phyloP scores from a whole-genome alignment of 2,329 filamentous ascomycete species.

The Mollisia scopiformis region DNA sequence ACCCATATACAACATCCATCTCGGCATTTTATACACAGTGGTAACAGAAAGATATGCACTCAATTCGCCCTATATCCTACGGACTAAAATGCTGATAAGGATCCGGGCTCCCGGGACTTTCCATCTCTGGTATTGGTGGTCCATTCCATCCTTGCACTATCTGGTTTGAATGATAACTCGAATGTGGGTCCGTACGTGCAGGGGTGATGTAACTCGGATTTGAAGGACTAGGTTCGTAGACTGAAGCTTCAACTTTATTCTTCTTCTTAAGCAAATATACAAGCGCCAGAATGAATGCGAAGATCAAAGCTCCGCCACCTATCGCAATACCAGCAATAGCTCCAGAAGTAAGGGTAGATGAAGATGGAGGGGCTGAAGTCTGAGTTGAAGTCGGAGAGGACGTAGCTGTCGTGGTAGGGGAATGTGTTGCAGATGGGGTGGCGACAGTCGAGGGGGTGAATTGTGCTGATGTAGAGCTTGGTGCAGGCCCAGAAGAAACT shows the following conservation, averaged over 20 bases:
- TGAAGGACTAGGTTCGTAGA: constrained; percentile 3
- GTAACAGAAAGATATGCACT: too few relatives aligned
- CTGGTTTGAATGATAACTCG: neutral
- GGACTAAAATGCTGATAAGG: too few relatives aligned
- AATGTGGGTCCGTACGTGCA: neutral
- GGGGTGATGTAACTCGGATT: neutral
- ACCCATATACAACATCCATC: too few relatives aligned
- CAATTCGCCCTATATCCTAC: too few relatives aligned
- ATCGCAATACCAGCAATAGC: constrained; percentile 12
- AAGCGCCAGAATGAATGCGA: neutral
- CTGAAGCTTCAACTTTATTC: neutral
- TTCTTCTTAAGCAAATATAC: constrained; percentile 1
- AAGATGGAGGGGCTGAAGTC: neutral
- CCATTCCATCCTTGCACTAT: neutral
- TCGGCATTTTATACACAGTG: too few relatives aligned
- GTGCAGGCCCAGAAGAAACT: neutral
- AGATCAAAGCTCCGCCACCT: constrained; percentile 6
- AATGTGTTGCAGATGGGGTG: neutral
- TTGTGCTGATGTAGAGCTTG: neutral
- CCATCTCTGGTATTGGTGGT: constrained; percentile 9
- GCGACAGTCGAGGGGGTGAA: neutral
- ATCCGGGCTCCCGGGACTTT: too few relatives aligned
- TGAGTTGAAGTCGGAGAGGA: too few relatives aligned
- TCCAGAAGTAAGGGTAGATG: neutral
- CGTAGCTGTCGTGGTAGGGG: too few relatives aligned